These are phyloP conservation scores for Brettanomyces custersianus DNA, from an alignment of 805 yeast genomes.

Conservation along the genomic window DNA sequence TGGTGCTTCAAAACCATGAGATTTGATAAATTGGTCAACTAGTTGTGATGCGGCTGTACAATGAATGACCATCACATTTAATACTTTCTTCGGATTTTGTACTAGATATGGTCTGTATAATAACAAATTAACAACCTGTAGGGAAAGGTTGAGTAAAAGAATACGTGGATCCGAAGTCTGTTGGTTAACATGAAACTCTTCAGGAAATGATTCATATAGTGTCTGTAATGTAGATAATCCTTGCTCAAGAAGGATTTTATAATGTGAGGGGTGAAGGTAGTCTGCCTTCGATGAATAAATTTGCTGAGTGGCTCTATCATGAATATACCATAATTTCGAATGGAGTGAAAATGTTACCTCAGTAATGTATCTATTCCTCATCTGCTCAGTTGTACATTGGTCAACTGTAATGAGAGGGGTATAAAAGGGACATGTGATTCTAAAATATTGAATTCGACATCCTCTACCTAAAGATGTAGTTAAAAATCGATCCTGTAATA, in stretches of 20 bases:
- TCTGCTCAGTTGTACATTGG: not conserved
- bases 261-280: conserved; percentile 25
- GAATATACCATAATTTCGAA: conserved; percentile 24
- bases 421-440: conserved; percentile 23
- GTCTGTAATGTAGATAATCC: conserved; percentile 19
- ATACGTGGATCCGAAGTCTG: conserved; percentile 15
- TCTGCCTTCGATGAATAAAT: conserved; percentile 27
- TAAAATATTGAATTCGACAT: conserved; percentile 25
- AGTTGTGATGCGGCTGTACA: conserved; percentile 18
- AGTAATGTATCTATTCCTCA: conserved; percentile 8
- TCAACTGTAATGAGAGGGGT: conserved; percentile 9
- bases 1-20: conserved; percentile 11
- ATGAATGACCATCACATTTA: conserved; percentile 17
- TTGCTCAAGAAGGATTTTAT: conserved; percentile 20
- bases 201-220: conserved; percentile 18
- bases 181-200: conserved; percentile 8
- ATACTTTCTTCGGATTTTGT: conserved; percentile 21
- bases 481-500: conserved; percentile 25
- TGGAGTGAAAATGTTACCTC: conserved; percentile 22
- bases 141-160: conserved; percentile 22
- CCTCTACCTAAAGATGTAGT: conserved; percentile 28
- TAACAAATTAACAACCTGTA: conserved; percentile 18
- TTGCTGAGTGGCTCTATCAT: conserved; percentile 24
- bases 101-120: conserved; percentile 24
- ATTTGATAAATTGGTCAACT: conserved; percentile 10